Evolutionary conservation across 192 early-diverging fungal species (phyloP).

Genomic region (Spizellomyces punctatus): DNA sequence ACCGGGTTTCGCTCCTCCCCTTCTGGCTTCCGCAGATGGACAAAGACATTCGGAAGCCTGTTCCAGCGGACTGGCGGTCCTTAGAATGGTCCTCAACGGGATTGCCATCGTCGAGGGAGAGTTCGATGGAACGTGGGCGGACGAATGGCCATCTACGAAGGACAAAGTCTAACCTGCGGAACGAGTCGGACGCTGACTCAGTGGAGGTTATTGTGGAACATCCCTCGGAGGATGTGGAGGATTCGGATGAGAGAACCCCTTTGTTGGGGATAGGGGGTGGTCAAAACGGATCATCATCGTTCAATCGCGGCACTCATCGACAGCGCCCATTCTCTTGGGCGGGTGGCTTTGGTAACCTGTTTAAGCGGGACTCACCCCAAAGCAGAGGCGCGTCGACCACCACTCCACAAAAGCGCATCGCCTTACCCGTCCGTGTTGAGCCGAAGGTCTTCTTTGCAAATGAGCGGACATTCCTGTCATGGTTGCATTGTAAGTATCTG

Average conservation of each 20-base stretch:
- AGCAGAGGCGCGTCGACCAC: not conserved
- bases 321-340: constrained; percentile 23
- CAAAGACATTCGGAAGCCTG: constrained; percentile 87
- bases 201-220: constrained; percentile 32
- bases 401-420: constrained; percentile 37
- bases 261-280: not conserved
- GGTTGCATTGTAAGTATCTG: constrained; percentile 70
- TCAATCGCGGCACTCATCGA: not conserved
- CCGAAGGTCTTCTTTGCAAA: constrained; percentile 89
- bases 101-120: constrained; percentile 15
- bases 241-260: constrained; percentile 30
- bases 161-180: not conserved
- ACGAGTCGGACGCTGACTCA: constrained; percentile 16
- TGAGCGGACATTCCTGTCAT: constrained; percentile 81
- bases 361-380: constrained; percentile 5
- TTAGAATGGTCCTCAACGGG: constrained; percentile 27
- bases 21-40: constrained; percentile 98
- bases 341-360: constrained; percentile 22
- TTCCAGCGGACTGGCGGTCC: constrained; percentile 31
- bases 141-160: not conserved
- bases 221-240: constrained; percentile 14
- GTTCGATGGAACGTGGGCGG: constrained; percentile 20
- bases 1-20: constrained; percentile 81
- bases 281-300: not conserved
- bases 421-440: constrained; percentile 68